A percentile compares a stretch with the other conserved stretches of the same genome.
These are phyloP conservation scores for Talaromyces piceae DNA, from an alignment of 2,329 filamentous ascomycete species.

Conservation along the genomic window DNA sequence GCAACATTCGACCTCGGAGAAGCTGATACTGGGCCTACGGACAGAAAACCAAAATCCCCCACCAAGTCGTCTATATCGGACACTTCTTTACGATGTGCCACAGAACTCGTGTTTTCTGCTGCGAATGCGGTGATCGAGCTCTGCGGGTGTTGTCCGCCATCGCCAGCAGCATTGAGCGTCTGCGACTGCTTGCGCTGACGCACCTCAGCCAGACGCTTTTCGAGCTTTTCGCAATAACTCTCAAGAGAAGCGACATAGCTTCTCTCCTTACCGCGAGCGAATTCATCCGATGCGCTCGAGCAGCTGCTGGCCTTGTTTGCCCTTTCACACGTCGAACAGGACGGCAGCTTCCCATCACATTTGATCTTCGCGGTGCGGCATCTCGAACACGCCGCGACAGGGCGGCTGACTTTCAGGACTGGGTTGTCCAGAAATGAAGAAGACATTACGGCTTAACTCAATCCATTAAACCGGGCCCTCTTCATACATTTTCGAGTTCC, in stretches of 20 bases:
- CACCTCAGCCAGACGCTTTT: slow-evolving; percentile 58
- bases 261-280: slow-evolving; percentile 87
- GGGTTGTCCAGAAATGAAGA: slow-evolving; percentile 33
- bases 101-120: slow-evolving; percentile 19
- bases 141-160: slow-evolving; percentile 21
- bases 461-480: slow-evolving; percentile 3
- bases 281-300: slow-evolving; percentile 91
- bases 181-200: slow-evolving; percentile 24
- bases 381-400: slow-evolving; percentile 71
- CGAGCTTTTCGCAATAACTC: slow-evolving; percentile 78
- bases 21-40: neutral
- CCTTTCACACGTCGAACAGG: slow-evolving; percentile 91
- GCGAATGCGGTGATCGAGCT: slow-evolving; percentile 31
- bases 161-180: slow-evolving; percentile 12
- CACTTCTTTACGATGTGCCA: slow-evolving; percentile 57
- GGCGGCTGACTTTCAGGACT: slow-evolving; percentile 57
- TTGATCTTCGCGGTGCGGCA: slow-evolving; percentile 92
- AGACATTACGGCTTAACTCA: slow-evolving; percentile 22
- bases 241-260: slow-evolving; percentile 97
- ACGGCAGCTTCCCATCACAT: slow-evolving; percentile 93
- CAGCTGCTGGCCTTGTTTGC: slow-evolving; percentile 80
- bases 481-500: neutral
- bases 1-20: neutral
- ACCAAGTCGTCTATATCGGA: slow-evolving; percentile 86
- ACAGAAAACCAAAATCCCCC: slow-evolving; percentile 89